phyloP scores from a whole-genome alignment of 805 yeast genomes.

The Blastobotrys robertii region DNA sequence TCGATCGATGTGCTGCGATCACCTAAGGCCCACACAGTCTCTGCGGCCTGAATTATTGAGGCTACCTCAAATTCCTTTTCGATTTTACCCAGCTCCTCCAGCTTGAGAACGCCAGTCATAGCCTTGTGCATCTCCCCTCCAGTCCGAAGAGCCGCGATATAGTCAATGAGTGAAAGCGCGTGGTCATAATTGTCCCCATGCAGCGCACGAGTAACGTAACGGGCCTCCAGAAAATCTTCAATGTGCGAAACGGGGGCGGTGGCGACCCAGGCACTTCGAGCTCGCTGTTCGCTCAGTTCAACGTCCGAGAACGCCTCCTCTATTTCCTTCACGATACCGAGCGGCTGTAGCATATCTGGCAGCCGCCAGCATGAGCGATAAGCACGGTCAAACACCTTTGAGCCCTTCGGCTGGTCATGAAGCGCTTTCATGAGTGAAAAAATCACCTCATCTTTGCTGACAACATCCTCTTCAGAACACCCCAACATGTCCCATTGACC shows the following conservation, averaged over 20 bases:
- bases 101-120: conserved; percentile 15
- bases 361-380: too few species aligned
- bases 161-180: conserved; percentile 5
- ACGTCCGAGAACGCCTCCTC: too few species aligned
- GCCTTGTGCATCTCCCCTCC: conserved; percentile 17
- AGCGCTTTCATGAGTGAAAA: conserved; percentile 44
- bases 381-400: neutral
- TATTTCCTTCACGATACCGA: too few species aligned
- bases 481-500: conserved; percentile 66
- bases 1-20: conserved; percentile 48
- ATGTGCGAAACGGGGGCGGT: too few species aligned
- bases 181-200: too few species aligned
- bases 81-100: conserved; percentile 13
- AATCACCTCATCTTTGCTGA: conserved; percentile 36
- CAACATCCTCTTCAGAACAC: conserved; percentile 20
- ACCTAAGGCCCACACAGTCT: conserved; percentile 55
- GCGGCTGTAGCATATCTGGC: too few species aligned
- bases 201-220: too few species aligned
- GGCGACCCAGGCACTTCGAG: too few species aligned
- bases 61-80: conserved; percentile 9
- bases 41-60: conserved; percentile 43
- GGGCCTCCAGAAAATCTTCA: too few species aligned
- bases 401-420: conserved; percentile 10
- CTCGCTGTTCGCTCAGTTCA: too few species aligned
- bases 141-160: conserved; percentile 11